Percentiles rank a stretch among this genome's conserved stretches.
These are phyloP conservation scores for Daldinia eschscholtzii DNA, from an alignment of 2,329 filamentous ascomycete genomes.

Conservation along the genomic window DNA sequence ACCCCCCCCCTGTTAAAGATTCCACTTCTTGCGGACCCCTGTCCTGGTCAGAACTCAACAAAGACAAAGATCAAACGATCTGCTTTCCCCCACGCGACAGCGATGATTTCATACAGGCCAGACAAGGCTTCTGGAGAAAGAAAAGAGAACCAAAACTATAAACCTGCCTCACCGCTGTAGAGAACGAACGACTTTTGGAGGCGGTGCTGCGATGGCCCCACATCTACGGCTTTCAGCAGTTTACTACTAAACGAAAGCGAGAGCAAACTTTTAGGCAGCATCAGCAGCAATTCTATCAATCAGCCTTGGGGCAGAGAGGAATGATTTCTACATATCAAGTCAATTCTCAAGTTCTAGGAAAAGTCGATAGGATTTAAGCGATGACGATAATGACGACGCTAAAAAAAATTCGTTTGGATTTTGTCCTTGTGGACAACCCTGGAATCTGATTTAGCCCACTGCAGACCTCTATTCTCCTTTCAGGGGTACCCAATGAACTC, in stretches of 20 bases:
- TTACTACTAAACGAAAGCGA: not conserved
- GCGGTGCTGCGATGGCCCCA: conserved; percentile 8
- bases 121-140: not conserved
- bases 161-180: not conserved
- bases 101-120: conserved; percentile 17
- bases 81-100: conserved; percentile 13
- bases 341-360: not conserved
- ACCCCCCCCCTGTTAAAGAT: not conserved
- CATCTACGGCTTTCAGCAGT: conserved; percentile 1
- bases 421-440: not conserved
- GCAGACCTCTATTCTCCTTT: conserved; percentile 6
- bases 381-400: not conserved
- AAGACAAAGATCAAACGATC: conserved; percentile 12
- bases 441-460: not conserved
- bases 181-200: not conserved
- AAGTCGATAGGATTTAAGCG: not conserved
- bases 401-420: not conserved
- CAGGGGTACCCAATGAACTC: conserved; percentile 29
- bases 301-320: conserved; percentile 22
- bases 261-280: conserved; percentile 20
- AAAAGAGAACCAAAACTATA: too few relatives aligned
- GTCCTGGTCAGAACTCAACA: conserved; percentile 17
- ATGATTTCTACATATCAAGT: conserved; percentile 5
- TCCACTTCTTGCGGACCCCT: not conserved
- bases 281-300: conserved; percentile 12